Base-by-base conservation (phyloP, 768 basidiomycete genomes). In the Pleurotus cornucopiae region DNA sequence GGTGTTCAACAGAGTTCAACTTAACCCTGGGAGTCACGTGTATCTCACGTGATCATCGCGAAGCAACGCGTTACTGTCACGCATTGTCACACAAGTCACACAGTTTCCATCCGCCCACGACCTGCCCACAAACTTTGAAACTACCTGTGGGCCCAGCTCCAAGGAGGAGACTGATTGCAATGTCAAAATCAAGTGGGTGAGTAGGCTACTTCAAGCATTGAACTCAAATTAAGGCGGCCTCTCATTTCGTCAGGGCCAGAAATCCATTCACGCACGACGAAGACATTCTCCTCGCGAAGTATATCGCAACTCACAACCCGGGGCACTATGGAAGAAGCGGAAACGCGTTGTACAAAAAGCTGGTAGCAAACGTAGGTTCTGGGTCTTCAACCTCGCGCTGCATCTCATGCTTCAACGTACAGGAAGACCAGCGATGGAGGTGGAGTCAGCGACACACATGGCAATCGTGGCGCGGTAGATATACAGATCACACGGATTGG, bases 391-490 rank as follows among this genome's bases (percentile, higher is more conserved):
- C 14, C n/a, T 6, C 18, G 16, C 21, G 13, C 34, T 55, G 13
- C 9, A 34, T 7, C 11, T 43, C 48, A 56, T 55, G n/a, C 41
- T 37, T 54, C 44, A 34, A 26, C 16, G 12, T 49, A n/a, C 57
- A 83, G 81, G 65, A 58, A 20, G 57, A 70, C 0, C 60, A 62
- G 0, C 67, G 64, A 57, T 86, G 83, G 82, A 67, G 72, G 9
- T 87, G 83, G 81, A 67, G 76, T n/a, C 58, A 48, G 14, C 67
- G 65, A 5, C 86, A 86, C 64, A 2, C 83, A 2, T 81, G 75
- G 80, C 73, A 74, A n/a, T 83, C 83, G 3, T 88, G 86, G 86
- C 77, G 83, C 20, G 76, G 82, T 46, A 74, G 78, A n/a, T 88
- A 87, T 60, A 70, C 64, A 58, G 81, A 73, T 58, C 71, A 85